A percentile compares a stretch with the other conserved stretches of the same genome.
Conservation (phyloP, 306 rosid genomes). For the peach (Prunus persica) region Prunus_persica_NCBIv2 NC_034009.1:651501-652000, state of each 20-base stretch:
- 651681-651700: too few relatives aligned
- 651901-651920: slow-evolving; percentile 61
- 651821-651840: slow-evolving; percentile 40
- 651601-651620: too few relatives aligned
- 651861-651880: slow-evolving; percentile 50
- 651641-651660: too few relatives aligned
- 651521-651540: too few relatives aligned
- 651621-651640: too few relatives aligned
- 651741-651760: slow-evolving; percentile 34
- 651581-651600: too few relatives aligned
- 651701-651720: neutral
- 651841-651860: slow-evolving; percentile 6
- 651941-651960: slow-evolving; percentile 45
- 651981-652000: slow-evolving; percentile 31
- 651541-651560: too few relatives aligned
- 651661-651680: too few relatives aligned
- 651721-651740: neutral
- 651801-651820: slow-evolving; percentile 24
- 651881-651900: slow-evolving; percentile 57
- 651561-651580: too few relatives aligned
- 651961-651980: slow-evolving; percentile 8
- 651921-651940: slow-evolving; percentile 48
- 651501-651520: too few relatives aligned
- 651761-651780: slow-evolving; percentile 27
- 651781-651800: slow-evolving; percentile 33